A percentile compares a stretch with the other conserved stretches of the same genome.
These are phyloP conservation scores for Posidonia australis DNA, from an alignment of 106 monocot genomes.

Conservation along the genomic window DNA sequence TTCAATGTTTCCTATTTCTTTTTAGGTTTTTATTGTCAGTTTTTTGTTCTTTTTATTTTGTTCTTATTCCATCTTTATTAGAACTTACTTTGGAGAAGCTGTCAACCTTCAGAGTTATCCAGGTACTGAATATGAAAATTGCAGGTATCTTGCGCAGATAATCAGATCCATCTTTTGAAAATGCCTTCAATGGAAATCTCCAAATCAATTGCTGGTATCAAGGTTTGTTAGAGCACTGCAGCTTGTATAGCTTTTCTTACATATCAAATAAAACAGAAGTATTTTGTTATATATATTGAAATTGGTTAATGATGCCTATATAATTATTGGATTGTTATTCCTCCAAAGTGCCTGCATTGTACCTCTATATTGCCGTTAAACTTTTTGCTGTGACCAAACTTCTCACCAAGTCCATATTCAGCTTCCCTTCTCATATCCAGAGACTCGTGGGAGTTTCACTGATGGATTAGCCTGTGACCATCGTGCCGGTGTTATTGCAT, in stretches of 20 bases:
- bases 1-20: background rate
- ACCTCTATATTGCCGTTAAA: background rate
- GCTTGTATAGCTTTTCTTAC: background rate
- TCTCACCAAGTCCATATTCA: constrained; percentile 21
- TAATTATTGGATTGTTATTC: background rate
- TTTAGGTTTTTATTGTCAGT: background rate
- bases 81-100: background rate
- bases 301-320: background rate
- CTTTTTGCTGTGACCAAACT: background rate
- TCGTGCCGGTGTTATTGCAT: constrained; percentile 44
- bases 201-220: constrained; percentile 85
- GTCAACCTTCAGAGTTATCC: background rate
- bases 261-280: background rate
- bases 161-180: constrained; percentile 70
- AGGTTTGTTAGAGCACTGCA: constrained; percentile 32
- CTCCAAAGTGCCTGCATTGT: background rate
- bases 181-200: constrained; percentile 81
- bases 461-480: constrained; percentile 41
- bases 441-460: constrained; percentile 16
- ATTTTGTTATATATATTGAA: background rate
- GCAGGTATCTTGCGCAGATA: constrained; percentile 90
- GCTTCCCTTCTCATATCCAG: constrained; percentile 67
- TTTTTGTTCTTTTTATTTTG: background rate
- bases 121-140: constrained; percentile 2
- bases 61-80: background rate